Conservation (phyloP, 2,329 filamentous ascomycete species). For the Fusarium brachygibbosum region DNA sequence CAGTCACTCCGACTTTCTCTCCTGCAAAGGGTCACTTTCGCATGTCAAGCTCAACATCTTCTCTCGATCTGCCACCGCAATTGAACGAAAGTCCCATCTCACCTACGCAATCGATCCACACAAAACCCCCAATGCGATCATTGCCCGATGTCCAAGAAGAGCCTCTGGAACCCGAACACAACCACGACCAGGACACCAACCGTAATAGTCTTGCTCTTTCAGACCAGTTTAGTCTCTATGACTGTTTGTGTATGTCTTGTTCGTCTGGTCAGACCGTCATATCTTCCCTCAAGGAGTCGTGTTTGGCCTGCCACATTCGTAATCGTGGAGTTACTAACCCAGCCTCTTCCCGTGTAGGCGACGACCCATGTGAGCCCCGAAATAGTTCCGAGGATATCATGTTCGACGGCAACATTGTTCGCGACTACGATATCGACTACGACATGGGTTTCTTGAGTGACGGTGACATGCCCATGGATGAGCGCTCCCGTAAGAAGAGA, state of each 20-base stretch:
- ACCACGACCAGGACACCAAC: conserved; percentile 53
- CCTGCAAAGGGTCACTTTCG: conserved; percentile 71
- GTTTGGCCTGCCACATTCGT: conserved; percentile 17
- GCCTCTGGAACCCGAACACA: conserved; percentile 75
- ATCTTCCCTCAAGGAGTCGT: conserved; percentile 6
- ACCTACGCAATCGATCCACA: conserved; percentile 59
- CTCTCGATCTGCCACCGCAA: conserved; percentile 71
- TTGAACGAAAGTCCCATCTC: conserved; percentile 66
- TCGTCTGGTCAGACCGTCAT: conserved; percentile 17
- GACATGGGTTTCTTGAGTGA: conserved; percentile 77
- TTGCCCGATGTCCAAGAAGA: conserved; percentile 90
- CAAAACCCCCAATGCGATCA: conserved; percentile 72
- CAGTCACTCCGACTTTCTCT: conserved; percentile 78
- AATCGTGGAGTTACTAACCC: conserved; percentile 33
- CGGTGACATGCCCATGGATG: conserved; percentile 65
- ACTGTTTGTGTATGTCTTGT: conserved; percentile 79
- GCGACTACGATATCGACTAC: conserved; percentile 69
- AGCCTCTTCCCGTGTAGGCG: conserved; percentile 61
- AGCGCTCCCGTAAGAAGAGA: conserved; percentile 68
- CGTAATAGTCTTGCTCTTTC: conserved; percentile 61
- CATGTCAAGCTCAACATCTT: conserved; percentile 82
- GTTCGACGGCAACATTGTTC: conserved; percentile 55
- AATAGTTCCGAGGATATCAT: conserved; percentile 58
- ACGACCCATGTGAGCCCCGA: conserved; percentile 71
- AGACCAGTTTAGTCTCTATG: conserved; percentile 64